phyloP scores from a whole-genome alignment of 2,329 filamentous ascomycete species.

The Paradendryphiella salina region DNA sequence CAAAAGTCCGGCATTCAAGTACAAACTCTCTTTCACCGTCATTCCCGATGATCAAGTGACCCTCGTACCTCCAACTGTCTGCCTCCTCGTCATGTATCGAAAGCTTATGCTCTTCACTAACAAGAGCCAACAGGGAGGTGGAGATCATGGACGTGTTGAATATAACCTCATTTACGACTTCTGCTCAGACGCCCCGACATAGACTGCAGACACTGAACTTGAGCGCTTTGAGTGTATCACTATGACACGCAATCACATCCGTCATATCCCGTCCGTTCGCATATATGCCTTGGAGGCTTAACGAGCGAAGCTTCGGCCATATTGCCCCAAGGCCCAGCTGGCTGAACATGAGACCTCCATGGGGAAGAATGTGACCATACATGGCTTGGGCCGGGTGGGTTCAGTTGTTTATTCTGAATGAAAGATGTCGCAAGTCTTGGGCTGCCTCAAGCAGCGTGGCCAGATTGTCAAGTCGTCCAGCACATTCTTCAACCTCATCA shows the following conservation, averaged over 20 bases:
- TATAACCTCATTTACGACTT: conserved; percentile 34
- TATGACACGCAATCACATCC: conserved; percentile 26
- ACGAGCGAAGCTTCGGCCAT: conserved; percentile 29
- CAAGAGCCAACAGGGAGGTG: conserved; percentile 24
- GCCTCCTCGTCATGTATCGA: background rate
- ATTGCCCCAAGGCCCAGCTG: conserved; percentile 21
- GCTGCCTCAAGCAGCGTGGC: conserved; percentile 21
- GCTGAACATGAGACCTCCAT: conserved; percentile 8
- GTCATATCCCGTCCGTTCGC: conserved; percentile 22
- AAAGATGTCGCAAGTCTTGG: conserved; percentile 24
- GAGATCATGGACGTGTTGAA: conserved; percentile 19
- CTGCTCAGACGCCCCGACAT: conserved; percentile 26
- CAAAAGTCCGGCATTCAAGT: background rate
- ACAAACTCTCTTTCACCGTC: conserved; percentile 23
- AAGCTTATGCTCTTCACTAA: conserved; percentile 21
- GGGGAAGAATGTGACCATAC: conserved; percentile 7
- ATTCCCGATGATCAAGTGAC: conserved; percentile 5
- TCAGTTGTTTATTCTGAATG: conserved; percentile 23
- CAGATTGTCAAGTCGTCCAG: conserved; percentile 19
- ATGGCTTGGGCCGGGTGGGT: background rate
- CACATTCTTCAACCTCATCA: background rate
- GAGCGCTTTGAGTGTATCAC: conserved; percentile 21
- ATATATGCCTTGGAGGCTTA: conserved; percentile 29
- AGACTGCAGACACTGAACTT: conserved; percentile 23
- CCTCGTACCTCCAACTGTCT: conserved; percentile 18